These are phyloP conservation scores for Exophiala sideris DNA, from an alignment of 2,329 filamentous ascomycete genomes.

Conservation along the genomic window DNA sequence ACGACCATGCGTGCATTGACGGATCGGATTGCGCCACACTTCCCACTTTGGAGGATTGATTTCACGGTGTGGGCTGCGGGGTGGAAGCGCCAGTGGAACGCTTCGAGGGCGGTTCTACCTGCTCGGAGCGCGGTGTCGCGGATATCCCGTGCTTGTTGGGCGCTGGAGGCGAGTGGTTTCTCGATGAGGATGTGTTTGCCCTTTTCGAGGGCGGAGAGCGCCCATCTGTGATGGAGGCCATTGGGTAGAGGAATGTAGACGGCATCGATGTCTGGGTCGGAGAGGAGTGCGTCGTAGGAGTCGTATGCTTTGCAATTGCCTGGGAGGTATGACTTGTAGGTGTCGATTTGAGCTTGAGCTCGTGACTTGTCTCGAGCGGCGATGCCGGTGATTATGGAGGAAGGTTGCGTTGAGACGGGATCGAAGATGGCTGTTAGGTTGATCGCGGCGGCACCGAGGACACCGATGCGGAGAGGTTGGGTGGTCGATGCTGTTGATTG, in stretches of 20 bases:
- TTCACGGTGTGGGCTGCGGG: slow-evolving; percentile 48
- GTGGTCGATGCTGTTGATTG: not conserved
- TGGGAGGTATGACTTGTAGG: slow-evolving; percentile 49
- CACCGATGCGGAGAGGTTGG: not conserved
- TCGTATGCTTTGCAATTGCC: slow-evolving; percentile 1
- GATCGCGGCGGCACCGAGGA: slow-evolving; percentile 5
- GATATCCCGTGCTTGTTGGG: slow-evolving; percentile 43
- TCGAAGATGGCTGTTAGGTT: slow-evolving; percentile 32
- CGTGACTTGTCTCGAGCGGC: slow-evolving; percentile 50
- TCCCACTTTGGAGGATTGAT: slow-evolving; percentile 11
- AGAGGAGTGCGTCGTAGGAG: slow-evolving; percentile 40
- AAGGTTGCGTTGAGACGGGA: slow-evolving; percentile 53
- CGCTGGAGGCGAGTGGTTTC: slow-evolving; percentile 53
- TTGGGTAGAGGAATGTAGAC: slow-evolving; percentile 56
- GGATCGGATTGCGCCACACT: slow-evolving; percentile 3
- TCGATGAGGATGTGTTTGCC: slow-evolving; percentile 56
- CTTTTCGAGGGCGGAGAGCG: slow-evolving; percentile 46
- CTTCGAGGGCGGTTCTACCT: slow-evolving; percentile 52
- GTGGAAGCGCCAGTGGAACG: slow-evolving; percentile 52
- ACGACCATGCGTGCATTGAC: not conserved
- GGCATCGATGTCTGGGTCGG: slow-evolving; percentile 46
- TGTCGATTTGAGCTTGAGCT: slow-evolving; percentile 45
- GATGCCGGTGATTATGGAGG: slow-evolving; percentile 52
- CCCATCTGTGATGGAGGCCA: slow-evolving; percentile 47
- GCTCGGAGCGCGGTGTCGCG: slow-evolving; percentile 39